Evolutionary conservation across 2,329 filamentous ascomycete genomes (phyloP).

Genomic region (Monilinia laxa): DNA sequence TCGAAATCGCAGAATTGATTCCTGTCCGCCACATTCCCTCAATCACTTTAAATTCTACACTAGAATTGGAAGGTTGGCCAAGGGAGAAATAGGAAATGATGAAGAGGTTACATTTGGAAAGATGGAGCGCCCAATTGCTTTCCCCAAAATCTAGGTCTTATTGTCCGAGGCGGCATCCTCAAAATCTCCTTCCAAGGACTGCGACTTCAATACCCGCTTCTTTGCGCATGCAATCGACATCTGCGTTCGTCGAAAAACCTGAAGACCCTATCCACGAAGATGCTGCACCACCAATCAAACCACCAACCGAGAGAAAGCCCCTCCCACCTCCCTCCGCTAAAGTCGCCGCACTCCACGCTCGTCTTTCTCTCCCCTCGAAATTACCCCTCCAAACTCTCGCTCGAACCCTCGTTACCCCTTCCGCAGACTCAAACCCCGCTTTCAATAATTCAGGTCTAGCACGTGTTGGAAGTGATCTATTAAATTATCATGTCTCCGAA

Average conservation of each 20-base stretch:
- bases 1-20: constrained; percentile 18
- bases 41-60: constrained; percentile 6
- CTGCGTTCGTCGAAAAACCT: constrained; percentile 16
- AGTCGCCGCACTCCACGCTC: constrained; percentile 87
- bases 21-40: constrained; percentile 1
- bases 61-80: constrained; percentile 23
- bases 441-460: constrained; percentile 91
- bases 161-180: constrained; percentile 50
- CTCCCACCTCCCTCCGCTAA: constrained; percentile 64
- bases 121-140: constrained; percentile 61
- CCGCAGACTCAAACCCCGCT: constrained; percentile 72
- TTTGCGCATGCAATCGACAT: constrained; percentile 33
- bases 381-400: constrained; percentile 85
- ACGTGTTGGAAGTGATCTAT: constrained; percentile 75
- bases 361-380: constrained; percentile 76
- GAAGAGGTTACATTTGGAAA: constrained; percentile 61
- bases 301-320: not conserved
- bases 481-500: constrained; percentile 88
- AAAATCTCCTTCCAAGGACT: constrained; percentile 52
- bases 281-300: constrained; percentile 20
- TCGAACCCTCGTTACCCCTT: constrained; percentile 78
- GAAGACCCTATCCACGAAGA: constrained; percentile 37
- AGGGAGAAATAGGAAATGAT: constrained; percentile 42
- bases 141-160: constrained; percentile 44
- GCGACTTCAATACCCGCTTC: constrained; percentile 46